phyloP scores from a whole-genome alignment of 2,329 filamentous ascomycete species.

The Truncatella angustata region DNA sequence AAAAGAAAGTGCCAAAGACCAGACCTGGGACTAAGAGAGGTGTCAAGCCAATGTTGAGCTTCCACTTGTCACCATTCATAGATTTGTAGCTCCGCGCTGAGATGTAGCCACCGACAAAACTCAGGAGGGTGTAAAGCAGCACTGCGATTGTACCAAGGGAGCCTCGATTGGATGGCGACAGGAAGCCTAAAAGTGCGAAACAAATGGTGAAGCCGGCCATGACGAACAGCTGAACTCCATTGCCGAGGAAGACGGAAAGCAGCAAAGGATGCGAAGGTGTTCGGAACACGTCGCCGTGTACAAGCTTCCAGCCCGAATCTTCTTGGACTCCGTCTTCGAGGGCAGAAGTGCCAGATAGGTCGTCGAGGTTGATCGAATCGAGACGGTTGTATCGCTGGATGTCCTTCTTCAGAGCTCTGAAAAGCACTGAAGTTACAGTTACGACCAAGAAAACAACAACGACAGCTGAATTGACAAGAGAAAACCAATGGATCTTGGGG shows the following conservation, averaged over 20 bases:
- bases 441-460: constrained; percentile 90
- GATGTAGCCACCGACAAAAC: constrained; percentile 87
- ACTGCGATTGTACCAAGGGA: constrained; percentile 92
- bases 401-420: constrained; percentile 87
- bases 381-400: constrained; percentile 95
- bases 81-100: constrained; percentile 93
- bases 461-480: constrained; percentile 90
- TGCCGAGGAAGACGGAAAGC: constrained; percentile 84
- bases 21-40: constrained; percentile 82
- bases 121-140: constrained; percentile 88
- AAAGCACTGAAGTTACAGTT: constrained; percentile 88
- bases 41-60: constrained; percentile 85
- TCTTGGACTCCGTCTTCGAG: constrained; percentile 93
- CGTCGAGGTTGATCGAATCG: constrained; percentile 86
- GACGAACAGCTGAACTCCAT: constrained; percentile 93
- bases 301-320: constrained; percentile 97
- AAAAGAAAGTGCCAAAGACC: constrained; percentile 86
- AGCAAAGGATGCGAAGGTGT: constrained; percentile 79
- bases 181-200: constrained; percentile 89
- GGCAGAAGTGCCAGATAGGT: constrained; percentile 75
- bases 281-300: constrained; percentile 96
- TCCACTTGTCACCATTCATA: constrained; percentile 90
- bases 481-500: constrained; percentile 99
- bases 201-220: constrained; percentile 95
- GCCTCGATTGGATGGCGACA: constrained; percentile 93